Conservation (phyloP, 176 grass and related monocot genomes). For the Ananas comosus region DNA sequence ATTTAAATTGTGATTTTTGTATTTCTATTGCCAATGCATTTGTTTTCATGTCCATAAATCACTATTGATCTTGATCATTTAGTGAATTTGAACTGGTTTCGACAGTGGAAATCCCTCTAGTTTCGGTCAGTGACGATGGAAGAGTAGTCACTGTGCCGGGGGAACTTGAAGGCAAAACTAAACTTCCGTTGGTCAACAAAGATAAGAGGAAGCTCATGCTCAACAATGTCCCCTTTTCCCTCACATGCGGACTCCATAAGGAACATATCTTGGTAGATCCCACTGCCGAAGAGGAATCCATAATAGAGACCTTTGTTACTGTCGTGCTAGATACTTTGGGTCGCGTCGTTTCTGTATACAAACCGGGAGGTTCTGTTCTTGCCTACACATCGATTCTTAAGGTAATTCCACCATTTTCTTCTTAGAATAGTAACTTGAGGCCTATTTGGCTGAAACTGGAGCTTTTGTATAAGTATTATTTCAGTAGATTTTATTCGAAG, state of each 20-base stretch:
- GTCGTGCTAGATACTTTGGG: slow-evolving; percentile 63
- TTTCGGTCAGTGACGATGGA: slow-evolving; percentile 88
- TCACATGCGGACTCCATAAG: slow-evolving; percentile 69
- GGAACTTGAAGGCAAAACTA: slow-evolving; percentile 48
- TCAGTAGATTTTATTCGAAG: not conserved
- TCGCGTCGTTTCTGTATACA: slow-evolving; percentile 56
- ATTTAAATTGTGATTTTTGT: too few relatives aligned
- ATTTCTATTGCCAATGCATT: not conserved
- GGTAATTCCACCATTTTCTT: slow-evolving; percentile 29
- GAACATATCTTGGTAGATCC: slow-evolving; percentile 63
- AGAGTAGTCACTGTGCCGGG: slow-evolving; percentile 59
- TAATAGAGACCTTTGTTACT: slow-evolving; percentile 72
- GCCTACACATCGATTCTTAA: slow-evolving; percentile 47
- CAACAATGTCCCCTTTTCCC: slow-evolving; percentile 51
- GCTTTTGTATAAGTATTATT: slow-evolving; percentile 8
- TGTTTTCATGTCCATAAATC: not conserved
- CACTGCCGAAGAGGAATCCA: slow-evolving; percentile 76
- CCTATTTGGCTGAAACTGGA: not conserved
- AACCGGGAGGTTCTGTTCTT: slow-evolving; percentile 57
- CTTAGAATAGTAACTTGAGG: slow-evolving; percentile 1
- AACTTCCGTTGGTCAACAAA: slow-evolving; percentile 81
- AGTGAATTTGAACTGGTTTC: slow-evolving; percentile 14
- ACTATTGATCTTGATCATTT: not conserved
- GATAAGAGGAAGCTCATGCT: slow-evolving; percentile 77
- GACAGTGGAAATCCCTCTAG: slow-evolving; percentile 85